Base-by-base conservation (phyloP, 2,329 filamentous ascomycete species). In the Calonectria pteridis region DNA sequence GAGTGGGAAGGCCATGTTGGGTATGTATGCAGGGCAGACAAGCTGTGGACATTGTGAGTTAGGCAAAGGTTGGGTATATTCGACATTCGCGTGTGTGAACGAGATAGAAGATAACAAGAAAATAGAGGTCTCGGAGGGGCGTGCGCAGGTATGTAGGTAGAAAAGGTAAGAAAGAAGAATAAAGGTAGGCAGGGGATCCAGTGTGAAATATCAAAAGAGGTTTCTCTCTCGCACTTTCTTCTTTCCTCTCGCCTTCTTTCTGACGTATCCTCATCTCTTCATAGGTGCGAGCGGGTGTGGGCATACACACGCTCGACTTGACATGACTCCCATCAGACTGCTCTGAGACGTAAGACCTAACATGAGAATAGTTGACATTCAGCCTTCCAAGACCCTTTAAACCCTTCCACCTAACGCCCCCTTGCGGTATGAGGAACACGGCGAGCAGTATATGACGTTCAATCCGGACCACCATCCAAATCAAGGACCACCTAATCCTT, bases 401-500 rank as follows among this genome's bases (percentile, higher is more conserved):
- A 59, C 63, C 67, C 67, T 29, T 29, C 55, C 67, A 62, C 63
- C 69, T 72, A 73, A 69, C 63, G 53, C 58, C 71, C 67, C 71
- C 55, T 53, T 64, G 68, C 65, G 69, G 73, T 73, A 69, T 73
- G 73, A 78, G 72, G 78, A 79, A 78, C 71, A 73, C 69, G 69
- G 72, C 74, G 63, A 74, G 72, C 67, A 73, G 73, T 71, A 76
- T 73, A 71, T 58, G 69, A 75, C 59, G 67, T 74, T 73, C 75
- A 74, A 74, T 72, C 70, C 73, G 62, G 73, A 73, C 62, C 67
- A 75, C 71, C 71, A 58, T 73, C 72, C 73, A 67, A 68, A 66
- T 68, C 69, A 72, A 83, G 64, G 73, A 81, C 73, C 78, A 78
- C 82, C 82, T 84, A 85, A 76, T 83, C 84, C 83, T 84, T 81